Percentiles rank a stretch among this genome's conserved stretches.
phyloP scores from a whole-genome alignment of 768 basidiomycete species.

The Tricholomella constricta region DNA sequence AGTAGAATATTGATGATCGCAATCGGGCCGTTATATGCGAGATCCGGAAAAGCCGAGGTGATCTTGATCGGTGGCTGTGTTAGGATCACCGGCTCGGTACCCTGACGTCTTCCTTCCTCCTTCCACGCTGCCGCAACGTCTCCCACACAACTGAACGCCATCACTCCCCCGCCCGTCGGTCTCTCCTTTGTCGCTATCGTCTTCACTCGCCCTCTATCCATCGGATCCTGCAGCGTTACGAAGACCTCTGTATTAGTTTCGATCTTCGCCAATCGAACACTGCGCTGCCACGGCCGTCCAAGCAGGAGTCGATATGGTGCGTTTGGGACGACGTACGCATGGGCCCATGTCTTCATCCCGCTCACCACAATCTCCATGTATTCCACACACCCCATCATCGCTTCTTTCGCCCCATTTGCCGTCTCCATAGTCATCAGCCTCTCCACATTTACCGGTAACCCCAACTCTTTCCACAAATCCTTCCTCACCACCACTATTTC shows the following conservation, averaged over 20 bases:
- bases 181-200: not conserved
- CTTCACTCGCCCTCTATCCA: not conserved
- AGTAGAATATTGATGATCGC: not conserved
- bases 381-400: not conserved
- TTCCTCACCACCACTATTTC: conserved; percentile 25
- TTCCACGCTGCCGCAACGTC: too few relatives aligned
- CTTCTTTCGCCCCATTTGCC: not conserved
- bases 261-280: conserved; percentile 12
- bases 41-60: not conserved
- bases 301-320: too few relatives aligned
- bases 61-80: not conserved
- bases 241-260: not conserved
- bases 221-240: too few relatives aligned
- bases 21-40: not conserved
- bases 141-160: not conserved
- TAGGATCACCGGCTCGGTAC: too few relatives aligned
- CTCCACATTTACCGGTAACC: conserved; percentile 13
- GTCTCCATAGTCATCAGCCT: conserved; percentile 8
- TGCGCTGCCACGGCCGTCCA: not conserved
- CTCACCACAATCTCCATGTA: conserved; percentile 16
- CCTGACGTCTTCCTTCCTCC: too few relatives aligned
- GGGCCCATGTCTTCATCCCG: too few relatives aligned
- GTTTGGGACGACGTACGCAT: too few relatives aligned
- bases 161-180: not conserved
- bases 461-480: conserved; percentile 8